These are phyloP conservation scores for Tuber calosporum DNA, from an alignment of 495 filamentous ascomycete genomes.

Conservation along the genomic window DNA sequence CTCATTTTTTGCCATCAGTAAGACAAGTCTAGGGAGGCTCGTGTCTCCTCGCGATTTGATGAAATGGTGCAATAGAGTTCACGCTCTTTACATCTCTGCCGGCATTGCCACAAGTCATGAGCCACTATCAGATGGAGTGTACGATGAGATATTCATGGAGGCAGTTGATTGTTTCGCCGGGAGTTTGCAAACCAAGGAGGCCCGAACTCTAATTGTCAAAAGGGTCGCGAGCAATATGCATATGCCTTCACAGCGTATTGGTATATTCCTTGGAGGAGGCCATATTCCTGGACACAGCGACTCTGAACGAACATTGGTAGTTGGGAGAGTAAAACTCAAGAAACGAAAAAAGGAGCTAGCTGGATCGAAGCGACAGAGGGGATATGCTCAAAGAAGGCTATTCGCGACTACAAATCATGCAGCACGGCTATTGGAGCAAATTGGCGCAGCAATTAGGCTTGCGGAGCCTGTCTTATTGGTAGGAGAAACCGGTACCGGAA, in stretches of 20 bases:
- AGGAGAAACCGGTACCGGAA: conserved; percentile 96
- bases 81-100: conserved; percentile 52
- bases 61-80: conserved; percentile 76
- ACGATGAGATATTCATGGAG: conserved; percentile 84
- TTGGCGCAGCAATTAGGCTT: conserved; percentile 71
- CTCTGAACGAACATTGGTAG: conserved; percentile 51
- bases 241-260: conserved; percentile 67
- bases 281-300: conserved; percentile 61
- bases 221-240: conserved; percentile 77
- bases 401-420: conserved; percentile 72
- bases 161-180: conserved; percentile 81
- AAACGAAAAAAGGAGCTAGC: conserved; percentile 44
- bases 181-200: conserved; percentile 58
- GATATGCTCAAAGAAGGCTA: conserved; percentile 47
- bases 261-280: conserved; percentile 57
- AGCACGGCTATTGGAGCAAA: conserved; percentile 68
- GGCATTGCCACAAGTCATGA: conserved; percentile 62
- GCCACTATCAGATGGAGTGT: conserved; percentile 60
- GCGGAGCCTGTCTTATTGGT: conserved; percentile 86
- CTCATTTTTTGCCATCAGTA: conserved; percentile 51
- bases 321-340: conserved; percentile 60
- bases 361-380: conserved; percentile 43
- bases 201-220: conserved; percentile 55
- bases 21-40: conserved; percentile 52
- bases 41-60: conserved; percentile 74